Percentiles rank a stretch among this genome's conserved stretches.
Conservation (phyloP, 768 basidiomycete genomes). For the Termitomyces bulborhizus region DNA sequence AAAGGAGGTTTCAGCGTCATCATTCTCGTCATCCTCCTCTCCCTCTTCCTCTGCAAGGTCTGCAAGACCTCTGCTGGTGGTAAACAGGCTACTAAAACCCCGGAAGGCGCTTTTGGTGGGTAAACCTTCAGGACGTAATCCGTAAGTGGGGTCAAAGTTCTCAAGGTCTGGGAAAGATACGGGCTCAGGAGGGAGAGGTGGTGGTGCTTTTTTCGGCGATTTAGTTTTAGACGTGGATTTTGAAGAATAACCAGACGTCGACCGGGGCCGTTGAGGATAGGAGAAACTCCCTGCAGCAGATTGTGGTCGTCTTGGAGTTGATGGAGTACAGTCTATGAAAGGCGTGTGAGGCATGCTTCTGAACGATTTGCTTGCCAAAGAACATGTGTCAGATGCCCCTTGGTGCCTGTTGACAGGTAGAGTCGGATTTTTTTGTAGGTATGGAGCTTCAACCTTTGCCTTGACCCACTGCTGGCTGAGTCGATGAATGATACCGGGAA, state of each 20-base stretch:
- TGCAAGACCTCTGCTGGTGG: conserved; percentile 62
- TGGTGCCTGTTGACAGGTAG: conserved; percentile 23
- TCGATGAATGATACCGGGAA: conserved; percentile 94
- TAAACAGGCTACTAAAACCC: conserved; percentile 70
- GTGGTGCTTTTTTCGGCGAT: conserved; percentile 9
- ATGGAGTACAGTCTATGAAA: conserved; percentile 1
- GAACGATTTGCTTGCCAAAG: conserved; percentile 33
- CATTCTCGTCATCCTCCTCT: conserved; percentile 30
- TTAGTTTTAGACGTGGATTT: conserved; percentile 18
- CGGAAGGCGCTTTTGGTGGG: conserved; percentile 80
- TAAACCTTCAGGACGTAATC: conserved; percentile 85
- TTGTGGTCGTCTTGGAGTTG: conserved; percentile 4
- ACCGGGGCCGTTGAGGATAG: conserved; percentile 27
- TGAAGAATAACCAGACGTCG: conserved; percentile 33
- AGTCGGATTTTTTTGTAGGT: conserved; percentile 51
- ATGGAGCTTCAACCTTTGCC: conserved; percentile 90
- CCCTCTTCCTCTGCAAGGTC: conserved; percentile 73
- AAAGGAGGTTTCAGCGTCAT: conserved; percentile 40
- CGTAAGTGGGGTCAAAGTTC: conserved; percentile 95
- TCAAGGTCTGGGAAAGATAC: conserved; percentile 47
- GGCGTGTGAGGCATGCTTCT: conserved; percentile 15
- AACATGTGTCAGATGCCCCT: conserved; percentile 28
- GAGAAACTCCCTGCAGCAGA: conserved; percentile 9
- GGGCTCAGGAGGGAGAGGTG: conserved; percentile 22
- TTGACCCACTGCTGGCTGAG: conserved; percentile 96